Evolutionary conservation across 2,329 filamentous ascomycete species (phyloP), one percentile per base, ranked within the genome.

Genomic region (Stemphylium vesicarium): DNA sequence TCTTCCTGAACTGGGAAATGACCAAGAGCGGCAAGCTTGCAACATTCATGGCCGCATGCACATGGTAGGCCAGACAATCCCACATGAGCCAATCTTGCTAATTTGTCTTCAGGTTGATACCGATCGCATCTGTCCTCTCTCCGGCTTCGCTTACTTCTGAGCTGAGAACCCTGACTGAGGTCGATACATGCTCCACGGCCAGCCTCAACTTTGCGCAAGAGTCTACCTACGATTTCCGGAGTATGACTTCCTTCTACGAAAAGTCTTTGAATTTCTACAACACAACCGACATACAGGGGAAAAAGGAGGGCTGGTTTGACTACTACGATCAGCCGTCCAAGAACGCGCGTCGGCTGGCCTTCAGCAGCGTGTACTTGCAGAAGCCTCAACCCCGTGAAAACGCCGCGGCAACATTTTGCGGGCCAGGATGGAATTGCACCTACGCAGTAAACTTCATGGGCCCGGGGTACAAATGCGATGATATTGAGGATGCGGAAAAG

Each of bases 301-400:
- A 56, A 15, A 40, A 52, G 1, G 53, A 59, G 6, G 66, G 58
- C 5, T 75, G 49, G 42, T 75, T 75, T 36, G 74, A 76, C 42
- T 76, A 76, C 42, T 77, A 72, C 37, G 73, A 75, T 41, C 70
- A 73, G 44, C 73, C 73, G 1, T 72, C 70, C 1, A 75, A 75
- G 54, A 70, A 69, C 37, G 65, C 68, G 13, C 68, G 63, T 24
- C 67, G 71, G 10, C 47, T 75, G 4, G 64, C 66, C 2, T 66
- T 71, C 37, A 73, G 67, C n/a, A 66, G 61, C 15, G 67, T 66
- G 4, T 77, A 75, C 48, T 48, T 71, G n/a, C 63, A 68, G 13
- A 69, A 70, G 41, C 61, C 74, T 22, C 68, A 72, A 31, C 50
- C 59, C 11, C 55, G 62, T 6, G 50, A 64, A 8, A 62, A 62